Evolutionary conservation across 805 yeast genomes (phyloP).

Genomic region (Wickerhamiella azymoides): DNA sequence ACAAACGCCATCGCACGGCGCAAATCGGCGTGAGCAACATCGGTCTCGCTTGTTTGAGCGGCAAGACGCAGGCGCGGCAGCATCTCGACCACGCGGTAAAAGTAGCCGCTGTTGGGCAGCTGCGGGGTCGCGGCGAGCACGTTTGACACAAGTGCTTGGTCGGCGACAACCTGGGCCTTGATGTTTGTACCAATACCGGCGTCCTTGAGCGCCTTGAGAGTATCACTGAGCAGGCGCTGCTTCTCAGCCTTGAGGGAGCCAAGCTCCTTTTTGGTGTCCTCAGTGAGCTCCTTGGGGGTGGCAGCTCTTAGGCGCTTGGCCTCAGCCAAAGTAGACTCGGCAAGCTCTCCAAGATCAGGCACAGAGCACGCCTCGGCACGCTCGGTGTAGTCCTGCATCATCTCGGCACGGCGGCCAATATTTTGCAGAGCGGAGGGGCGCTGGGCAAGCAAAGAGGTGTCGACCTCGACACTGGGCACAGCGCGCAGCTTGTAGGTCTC

Average conservation of each 20-base stretch:
- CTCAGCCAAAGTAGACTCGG: constrained; percentile 39
- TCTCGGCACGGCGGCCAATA: constrained; percentile 35
- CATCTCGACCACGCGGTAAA: constrained; percentile 59
- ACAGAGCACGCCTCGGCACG: constrained; percentile 26
- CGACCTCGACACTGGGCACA: background rate
- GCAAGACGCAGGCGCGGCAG: constrained; percentile 65
- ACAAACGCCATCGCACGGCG: constrained; percentile 62
- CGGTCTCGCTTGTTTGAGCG: constrained; percentile 47
- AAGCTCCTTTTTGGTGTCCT: constrained; percentile 58
- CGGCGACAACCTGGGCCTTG: constrained; percentile 48
- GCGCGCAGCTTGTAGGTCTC: background rate
- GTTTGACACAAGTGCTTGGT: constrained; percentile 48
- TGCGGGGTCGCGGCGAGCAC: constrained; percentile 44
- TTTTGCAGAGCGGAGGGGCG: constrained; percentile 30
- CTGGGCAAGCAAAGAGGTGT: background rate
- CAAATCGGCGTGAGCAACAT: constrained; percentile 60
- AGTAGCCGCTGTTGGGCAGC: constrained; percentile 30
- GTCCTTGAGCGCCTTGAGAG: constrained; percentile 56
- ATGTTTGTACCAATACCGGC: constrained; percentile 62
- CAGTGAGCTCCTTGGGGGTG: constrained; percentile 59
- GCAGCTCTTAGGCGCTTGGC: constrained; percentile 54
- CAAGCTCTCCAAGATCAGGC: constrained; percentile 41
- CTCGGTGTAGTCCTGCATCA: constrained; percentile 38
- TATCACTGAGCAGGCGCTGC: constrained; percentile 59
- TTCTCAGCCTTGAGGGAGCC: constrained; percentile 73